These are phyloP conservation scores for Penicillium sp. DNA, from an alignment of 2,329 filamentous ascomycete species.

Conservation along the genomic window DNA sequence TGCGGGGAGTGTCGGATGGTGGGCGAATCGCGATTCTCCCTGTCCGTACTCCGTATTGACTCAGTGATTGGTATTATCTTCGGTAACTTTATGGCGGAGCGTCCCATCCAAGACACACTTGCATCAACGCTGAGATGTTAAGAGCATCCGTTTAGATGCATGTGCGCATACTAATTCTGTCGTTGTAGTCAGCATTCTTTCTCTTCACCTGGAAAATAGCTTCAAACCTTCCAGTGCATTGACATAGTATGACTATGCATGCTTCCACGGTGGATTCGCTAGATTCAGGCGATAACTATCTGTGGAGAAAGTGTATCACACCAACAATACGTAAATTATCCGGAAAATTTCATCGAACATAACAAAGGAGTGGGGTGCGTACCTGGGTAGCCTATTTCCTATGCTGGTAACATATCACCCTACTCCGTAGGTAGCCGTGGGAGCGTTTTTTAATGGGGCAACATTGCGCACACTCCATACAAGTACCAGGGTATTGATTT, in stretches of 20 bases:
- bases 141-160: not conserved
- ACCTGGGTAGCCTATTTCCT: not conserved
- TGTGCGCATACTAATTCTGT: not conserved
- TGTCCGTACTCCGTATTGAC: not conserved
- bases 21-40: not conserved
- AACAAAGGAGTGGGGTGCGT: not conserved
- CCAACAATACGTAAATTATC: not conserved
- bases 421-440: not conserved
- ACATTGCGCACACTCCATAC: not conserved
- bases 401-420: not conserved
- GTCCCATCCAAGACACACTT: not conserved
- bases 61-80: slow-evolving; percentile 4
- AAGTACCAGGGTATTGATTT: not conserved
- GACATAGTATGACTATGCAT: not conserved
- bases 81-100: not conserved
- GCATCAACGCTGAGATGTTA: too few species aligned
- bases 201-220: not conserved
- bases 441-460: not conserved
- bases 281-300: too few species aligned
- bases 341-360: not conserved
- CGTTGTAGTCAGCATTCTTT: not conserved
- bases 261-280: not conserved
- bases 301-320: too few species aligned
- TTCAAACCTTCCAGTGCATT: too few species aligned
- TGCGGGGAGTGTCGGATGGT: slow-evolving; percentile 7